These are phyloP conservation scores for Aspergillus cejpii DNA, from an alignment of 2,329 filamentous ascomycete genomes.

Conservation along the genomic window DNA sequence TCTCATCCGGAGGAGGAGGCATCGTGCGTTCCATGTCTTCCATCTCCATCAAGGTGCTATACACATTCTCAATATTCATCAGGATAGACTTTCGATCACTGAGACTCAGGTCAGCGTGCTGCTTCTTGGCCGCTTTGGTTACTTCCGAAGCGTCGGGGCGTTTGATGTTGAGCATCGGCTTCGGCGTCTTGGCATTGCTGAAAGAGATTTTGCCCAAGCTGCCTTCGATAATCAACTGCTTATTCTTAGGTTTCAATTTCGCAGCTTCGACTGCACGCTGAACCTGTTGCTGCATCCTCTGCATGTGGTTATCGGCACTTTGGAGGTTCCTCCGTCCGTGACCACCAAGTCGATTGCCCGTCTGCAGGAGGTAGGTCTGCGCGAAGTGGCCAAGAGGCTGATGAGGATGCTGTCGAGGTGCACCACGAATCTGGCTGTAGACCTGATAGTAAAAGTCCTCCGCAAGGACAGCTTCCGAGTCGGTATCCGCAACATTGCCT, in stretches of 20 bases:
- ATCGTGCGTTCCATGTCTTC: constrained; percentile 85
- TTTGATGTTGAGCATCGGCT: constrained; percentile 92
- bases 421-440: constrained; percentile 85
- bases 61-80: constrained; percentile 81
- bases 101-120: constrained; percentile 48
- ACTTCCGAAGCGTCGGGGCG: constrained; percentile 64
- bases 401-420: constrained; percentile 80
- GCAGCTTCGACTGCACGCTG: constrained; percentile 94
- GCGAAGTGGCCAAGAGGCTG: constrained; percentile 94
- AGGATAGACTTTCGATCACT: constrained; percentile 77
- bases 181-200: constrained; percentile 96
- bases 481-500: constrained; percentile 73
- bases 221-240: constrained; percentile 91
- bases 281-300: constrained; percentile 98
- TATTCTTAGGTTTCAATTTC: constrained; percentile 96
- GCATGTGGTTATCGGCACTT: constrained; percentile 91
- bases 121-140: constrained; percentile 44
- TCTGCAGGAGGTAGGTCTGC: constrained; percentile 95
- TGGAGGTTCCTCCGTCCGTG: constrained; percentile 64
- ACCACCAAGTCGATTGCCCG: constrained; percentile 71
- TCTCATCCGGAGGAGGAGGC: constrained; percentile 60
- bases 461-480: constrained; percentile 69
- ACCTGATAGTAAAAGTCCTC: constrained; percentile 99
- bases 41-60: constrained; percentile 81
- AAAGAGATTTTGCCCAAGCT: constrained; percentile 97